Percentiles rank a stretch among this genome's conserved stretches.
These are phyloP conservation scores for Vaccinium corymbosum DNA, from an alignment of 148 eudicot genomes.

Conservation along the genomic window DNA sequence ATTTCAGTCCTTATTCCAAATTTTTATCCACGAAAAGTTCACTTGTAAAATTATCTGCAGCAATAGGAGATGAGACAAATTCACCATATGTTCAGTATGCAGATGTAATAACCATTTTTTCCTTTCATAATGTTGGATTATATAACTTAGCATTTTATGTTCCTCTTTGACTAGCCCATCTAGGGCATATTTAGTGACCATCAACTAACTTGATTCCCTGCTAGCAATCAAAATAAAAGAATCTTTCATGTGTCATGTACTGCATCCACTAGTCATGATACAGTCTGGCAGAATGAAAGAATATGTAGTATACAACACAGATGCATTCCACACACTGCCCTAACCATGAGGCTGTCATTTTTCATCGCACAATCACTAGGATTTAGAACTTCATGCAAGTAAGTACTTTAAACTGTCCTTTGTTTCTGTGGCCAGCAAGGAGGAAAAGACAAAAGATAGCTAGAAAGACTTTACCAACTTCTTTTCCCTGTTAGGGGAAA, in stretches of 20 bases:
- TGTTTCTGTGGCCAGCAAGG: background rate
- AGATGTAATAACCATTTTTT: background rate
- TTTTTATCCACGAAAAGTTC: background rate
- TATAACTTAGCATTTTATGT: background rate
- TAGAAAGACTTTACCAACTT: background rate
- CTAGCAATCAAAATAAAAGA: slow-evolving; percentile 2
- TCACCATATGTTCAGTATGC: background rate
- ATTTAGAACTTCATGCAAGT: background rate
- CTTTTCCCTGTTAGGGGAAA: background rate
- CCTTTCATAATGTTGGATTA: background rate
- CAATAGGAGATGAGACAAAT: slow-evolving; percentile 7
- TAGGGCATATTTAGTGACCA: background rate
- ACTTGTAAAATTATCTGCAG: slow-evolving; percentile 1
- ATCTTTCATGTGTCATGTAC: background rate
- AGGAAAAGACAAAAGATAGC: background rate
- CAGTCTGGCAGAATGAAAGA: background rate
- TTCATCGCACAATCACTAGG: background rate
- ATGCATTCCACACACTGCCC: background rate
- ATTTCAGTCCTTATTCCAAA: background rate
- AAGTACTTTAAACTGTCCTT: background rate
- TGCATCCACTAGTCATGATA: background rate
- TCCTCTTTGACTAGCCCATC: background rate
- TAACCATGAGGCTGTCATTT: background rate
- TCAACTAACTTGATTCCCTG: background rate
- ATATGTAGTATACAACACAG: background rate